Evolutionary conservation across 2,329 filamentous ascomycete species (phyloP), one percentile per base, ranked within the genome.

Genomic region (Cadophora gregata): DNA sequence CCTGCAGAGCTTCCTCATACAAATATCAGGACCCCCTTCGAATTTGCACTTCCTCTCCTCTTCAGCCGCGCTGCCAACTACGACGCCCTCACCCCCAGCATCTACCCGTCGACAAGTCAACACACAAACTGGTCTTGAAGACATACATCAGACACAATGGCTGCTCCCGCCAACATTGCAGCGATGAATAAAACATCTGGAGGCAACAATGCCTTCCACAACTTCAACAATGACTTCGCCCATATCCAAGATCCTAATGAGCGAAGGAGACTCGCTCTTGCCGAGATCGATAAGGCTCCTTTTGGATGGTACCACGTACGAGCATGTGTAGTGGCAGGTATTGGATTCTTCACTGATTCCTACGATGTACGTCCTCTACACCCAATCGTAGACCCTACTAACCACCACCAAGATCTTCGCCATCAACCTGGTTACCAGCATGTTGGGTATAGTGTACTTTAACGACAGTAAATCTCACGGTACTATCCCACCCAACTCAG

Each of bases 321-420:
- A 48, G 90, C 92, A 66, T 86, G 92, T 63, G 80, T 92, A 9
- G 92, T 95, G 27, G 92, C 92, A 33, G 92, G 93, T 74, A 90
- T 95, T 69, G 93, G 92, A 73, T 96, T 96, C 86, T 96, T 96
- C 80, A 95, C 92, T 19, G 93, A 95, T 77, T 91, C 91, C 47
- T 95, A 94, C 79, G 89, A 91, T 76, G 36, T 38, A 38, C 16
- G 36, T 38, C 12, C 12, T 38, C 36, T 14, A 10, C 16, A 7
- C 12, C 36, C 8, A 7, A 38, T 38, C 16, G 6, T 38, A 12
- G 36, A 10, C 3, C 36, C 36, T 3, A 38, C 36, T 38, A 14
- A 38, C 36, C 6, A 38, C 8, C 3, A 38, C 12, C 36, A 7
- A 38, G 36, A 72, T 75, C 68, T 76, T 76, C 50, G 74, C 75